Conservation (phyloP, 2,329 filamentous ascomycete species). For the Curvularia sp. region DNA sequence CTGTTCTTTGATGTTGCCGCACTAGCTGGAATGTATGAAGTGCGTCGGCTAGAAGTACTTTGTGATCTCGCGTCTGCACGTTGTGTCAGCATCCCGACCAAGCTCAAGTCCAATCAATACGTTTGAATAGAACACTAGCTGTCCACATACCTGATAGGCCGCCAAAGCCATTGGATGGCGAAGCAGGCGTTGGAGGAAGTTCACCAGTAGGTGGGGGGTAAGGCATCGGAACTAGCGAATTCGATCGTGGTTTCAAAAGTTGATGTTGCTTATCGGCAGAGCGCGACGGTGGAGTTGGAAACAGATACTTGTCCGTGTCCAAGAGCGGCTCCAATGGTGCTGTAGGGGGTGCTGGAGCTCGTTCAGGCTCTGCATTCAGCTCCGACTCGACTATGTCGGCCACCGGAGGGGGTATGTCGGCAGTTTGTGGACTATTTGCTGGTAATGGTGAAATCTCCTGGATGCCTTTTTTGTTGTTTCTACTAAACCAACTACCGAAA, state of each 20-base stretch:
- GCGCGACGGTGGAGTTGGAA: constrained; percentile 11
- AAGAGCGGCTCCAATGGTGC: constrained; percentile 15
- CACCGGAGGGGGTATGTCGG: constrained; percentile 13
- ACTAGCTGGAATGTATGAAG: constrained; percentile 30
- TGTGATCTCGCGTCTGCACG: constrained; percentile 22
- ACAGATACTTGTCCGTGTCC: constrained; percentile 4
- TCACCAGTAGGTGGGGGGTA: constrained; percentile 27
- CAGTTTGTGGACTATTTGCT: constrained; percentile 20
- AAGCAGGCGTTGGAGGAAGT: constrained; percentile 29
- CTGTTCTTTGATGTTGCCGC: constrained; percentile 28
- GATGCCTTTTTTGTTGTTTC: constrained; percentile 32
- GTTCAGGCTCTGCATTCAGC: constrained; percentile 12
- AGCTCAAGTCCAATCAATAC: not conserved
- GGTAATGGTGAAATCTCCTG: constrained; percentile 33
- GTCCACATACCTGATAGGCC: constrained; percentile 31
- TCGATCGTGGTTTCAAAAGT: constrained; percentile 21
- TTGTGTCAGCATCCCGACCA: constrained; percentile 15
- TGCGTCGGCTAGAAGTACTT: constrained; percentile 28
- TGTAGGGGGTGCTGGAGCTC: constrained; percentile 23
- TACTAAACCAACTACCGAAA: constrained; percentile 32
- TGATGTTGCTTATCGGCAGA: constrained; percentile 12
- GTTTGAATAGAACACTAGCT: too few species aligned
- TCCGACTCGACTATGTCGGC: constrained; percentile 5
- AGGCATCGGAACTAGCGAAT: constrained; percentile 23
- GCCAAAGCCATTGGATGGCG: constrained; percentile 10